Conservation (phyloP, 1,139 yeast genomes). For the Geotrichum siamense region DNA sequence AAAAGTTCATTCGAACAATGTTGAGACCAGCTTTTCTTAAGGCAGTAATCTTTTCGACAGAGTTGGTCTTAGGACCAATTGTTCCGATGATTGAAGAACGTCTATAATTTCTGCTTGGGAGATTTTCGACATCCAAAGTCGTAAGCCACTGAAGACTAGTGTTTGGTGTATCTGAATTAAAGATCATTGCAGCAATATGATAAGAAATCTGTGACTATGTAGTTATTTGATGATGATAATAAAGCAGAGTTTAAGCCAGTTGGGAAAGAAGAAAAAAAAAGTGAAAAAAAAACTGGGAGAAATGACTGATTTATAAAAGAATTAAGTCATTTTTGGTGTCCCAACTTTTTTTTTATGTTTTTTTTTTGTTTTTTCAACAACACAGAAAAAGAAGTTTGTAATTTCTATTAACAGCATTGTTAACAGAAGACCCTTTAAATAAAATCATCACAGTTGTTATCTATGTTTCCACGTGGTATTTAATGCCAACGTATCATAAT, state of each 20-base stretch:
- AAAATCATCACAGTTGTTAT: too few species aligned
- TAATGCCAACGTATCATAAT: too few species aligned
- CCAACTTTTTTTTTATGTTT: too few species aligned
- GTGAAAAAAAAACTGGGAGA: neutral
- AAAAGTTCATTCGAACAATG: conserved; percentile 97
- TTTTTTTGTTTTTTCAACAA: too few species aligned
- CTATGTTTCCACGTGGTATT: too few species aligned
- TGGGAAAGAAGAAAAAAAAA: too few species aligned
- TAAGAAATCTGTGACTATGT: neutral
- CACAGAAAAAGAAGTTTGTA: too few species aligned
- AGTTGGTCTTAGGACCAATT: conserved; percentile 94
- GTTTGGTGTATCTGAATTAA: conserved; percentile 27
- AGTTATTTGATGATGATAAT: neutral
- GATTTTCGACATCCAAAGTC: conserved; percentile 63
- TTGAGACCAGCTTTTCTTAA: conserved; percentile 95
- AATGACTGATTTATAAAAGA: neutral
- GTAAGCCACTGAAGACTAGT: conserved; percentile 70
- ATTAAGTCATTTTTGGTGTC: too few species aligned
- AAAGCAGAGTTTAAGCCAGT: too few species aligned
- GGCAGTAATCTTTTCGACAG: conserved; percentile 73
- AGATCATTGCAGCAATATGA: too few species aligned
- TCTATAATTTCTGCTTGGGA: conserved; percentile 81
- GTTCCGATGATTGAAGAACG: conserved; percentile 97
- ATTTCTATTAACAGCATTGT: too few species aligned
- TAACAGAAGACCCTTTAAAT: too few species aligned